Percentiles rank a stretch among this genome's conserved stretches.
Evolutionary conservation across 225 moss, liverwort and hornwort genomes (phyloP).

Genomic region (Pseudisothecium myosuroides): DNA sequence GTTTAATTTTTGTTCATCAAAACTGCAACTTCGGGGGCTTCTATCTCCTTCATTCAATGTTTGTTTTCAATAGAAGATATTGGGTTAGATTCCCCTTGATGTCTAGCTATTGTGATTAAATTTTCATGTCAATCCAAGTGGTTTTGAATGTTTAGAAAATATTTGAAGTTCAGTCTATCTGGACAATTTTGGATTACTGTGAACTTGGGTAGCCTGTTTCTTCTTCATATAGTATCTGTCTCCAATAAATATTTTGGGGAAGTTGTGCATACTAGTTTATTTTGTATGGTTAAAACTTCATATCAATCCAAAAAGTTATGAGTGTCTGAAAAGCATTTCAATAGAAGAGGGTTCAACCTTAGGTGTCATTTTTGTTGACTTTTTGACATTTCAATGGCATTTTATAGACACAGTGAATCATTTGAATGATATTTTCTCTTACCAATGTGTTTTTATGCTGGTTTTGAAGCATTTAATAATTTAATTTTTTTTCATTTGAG

Average conservation of each 20-base stretch:
- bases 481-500: background rate
- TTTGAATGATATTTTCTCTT: background rate
- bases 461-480: background rate
- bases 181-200: background rate
- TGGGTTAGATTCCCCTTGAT: background rate
- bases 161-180: background rate
- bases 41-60: background rate
- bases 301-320: background rate
- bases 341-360: accelerated
- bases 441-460: background rate
- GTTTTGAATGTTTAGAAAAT: background rate
- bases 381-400: background rate
- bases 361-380: background rate
- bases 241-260: background rate
- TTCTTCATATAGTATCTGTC: background rate
- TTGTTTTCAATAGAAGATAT: background rate
- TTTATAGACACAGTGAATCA: background rate
- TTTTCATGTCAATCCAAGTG: too few relatives aligned
- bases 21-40: background rate
- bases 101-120: background rate
- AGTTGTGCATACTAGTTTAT: background rate
- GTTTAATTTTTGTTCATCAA: background rate
- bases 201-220: background rate
- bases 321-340: background rate
- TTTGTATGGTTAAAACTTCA: background rate